Evolutionary conservation across 768 basidiomycete species (phyloP), one percentile per base, ranked within the genome.

Genomic region (Cystofilobasidium bisporidii): DNA sequence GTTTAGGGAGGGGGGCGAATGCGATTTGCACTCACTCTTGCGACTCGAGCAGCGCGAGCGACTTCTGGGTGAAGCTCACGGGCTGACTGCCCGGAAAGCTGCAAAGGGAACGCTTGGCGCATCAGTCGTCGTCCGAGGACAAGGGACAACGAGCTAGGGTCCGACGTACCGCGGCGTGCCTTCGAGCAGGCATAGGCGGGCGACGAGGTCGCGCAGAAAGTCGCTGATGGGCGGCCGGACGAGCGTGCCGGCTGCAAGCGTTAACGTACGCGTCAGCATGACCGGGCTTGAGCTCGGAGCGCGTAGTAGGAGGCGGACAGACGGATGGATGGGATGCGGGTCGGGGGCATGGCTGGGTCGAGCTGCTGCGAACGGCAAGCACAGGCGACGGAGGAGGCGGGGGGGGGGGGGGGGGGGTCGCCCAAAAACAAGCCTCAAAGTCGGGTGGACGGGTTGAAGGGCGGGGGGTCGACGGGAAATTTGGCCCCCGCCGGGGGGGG

Each of bases 11-110:
- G n/a, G n/a, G n/a, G n/a, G n/a, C n/a, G n/a, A n/a, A n/a, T n/a
- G n/a, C n/a, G n/a, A n/a, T n/a, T n/a, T 26, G 30, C 26, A 83
- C 75, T 70, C 76, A 93, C 92, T 98, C 91, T 80, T 87, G 83
- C 22, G 78, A 79, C 78, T 94, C 90, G 48, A 98, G 81, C 74
- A 87, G 85, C 15, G 81, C 81, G 43, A 98, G 76, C 74, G 91
- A 87, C 59, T 77, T 80, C 15, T 77, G 73, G 8, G 83, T 81
- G 78, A 99, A 98, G 76, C 91, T 93, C 74, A 99, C 85, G 24
- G 94, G 94, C 75, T 98, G 96, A 73, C 88, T 88, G 28, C 96
- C 94, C 22, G 94, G 94, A 78, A 98, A 99, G 71, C 89, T 91
- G 40, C 38, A 18, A 18, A 38, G 20, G 20, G 12, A 36, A 12